Conservation (phyloP, 768 basidiomycete genomes). For the Tricholoma terreum region DNA sequence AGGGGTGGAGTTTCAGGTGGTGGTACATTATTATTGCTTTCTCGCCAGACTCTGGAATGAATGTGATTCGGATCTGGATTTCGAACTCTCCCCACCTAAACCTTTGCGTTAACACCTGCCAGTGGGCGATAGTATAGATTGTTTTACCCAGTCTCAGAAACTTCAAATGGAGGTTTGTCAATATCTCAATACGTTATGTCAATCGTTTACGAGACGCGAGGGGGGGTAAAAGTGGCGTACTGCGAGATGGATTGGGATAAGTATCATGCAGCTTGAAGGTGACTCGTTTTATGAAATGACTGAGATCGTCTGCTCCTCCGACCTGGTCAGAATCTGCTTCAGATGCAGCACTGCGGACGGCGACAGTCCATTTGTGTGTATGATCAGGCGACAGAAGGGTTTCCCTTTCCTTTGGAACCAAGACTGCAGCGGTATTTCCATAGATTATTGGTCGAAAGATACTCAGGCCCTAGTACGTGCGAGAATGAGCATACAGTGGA, state of each 20-base stretch:
- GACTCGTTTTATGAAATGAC: constrained; percentile 92
- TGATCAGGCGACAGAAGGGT: constrained; percentile 60
- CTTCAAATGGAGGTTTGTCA: constrained; percentile 92
- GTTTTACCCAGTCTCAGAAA: constrained; percentile 89
- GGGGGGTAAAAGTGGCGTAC: constrained; percentile 46
- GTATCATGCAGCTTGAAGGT: constrained; percentile 98
- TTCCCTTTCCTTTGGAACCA: constrained; percentile 72
- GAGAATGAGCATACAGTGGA: constrained; percentile 12
- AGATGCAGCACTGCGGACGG: constrained; percentile 84
- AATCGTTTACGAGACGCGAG: constrained; percentile 7
- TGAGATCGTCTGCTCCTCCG: constrained; percentile 87
- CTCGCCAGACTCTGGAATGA: constrained; percentile 86
- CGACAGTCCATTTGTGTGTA: constrained; percentile 96
- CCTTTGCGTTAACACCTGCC: background rate
- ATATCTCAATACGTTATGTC: constrained; percentile 49
- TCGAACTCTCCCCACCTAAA: constrained; percentile 97
- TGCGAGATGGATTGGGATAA: constrained; percentile 85
- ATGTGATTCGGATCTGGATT: constrained; percentile 87
- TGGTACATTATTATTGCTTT: constrained; percentile 87
- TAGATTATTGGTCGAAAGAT: constrained; percentile 92
- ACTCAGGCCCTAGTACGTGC: constrained; percentile 63
- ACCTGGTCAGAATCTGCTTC: constrained; percentile 70
- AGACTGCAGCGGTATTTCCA: constrained; percentile 84
- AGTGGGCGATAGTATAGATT: background rate
- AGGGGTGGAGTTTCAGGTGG: constrained; percentile 93